phyloP scores from a whole-genome alignment of 2,329 filamentous ascomycete genomes.

The Aspergillus chevalieri region DNA sequence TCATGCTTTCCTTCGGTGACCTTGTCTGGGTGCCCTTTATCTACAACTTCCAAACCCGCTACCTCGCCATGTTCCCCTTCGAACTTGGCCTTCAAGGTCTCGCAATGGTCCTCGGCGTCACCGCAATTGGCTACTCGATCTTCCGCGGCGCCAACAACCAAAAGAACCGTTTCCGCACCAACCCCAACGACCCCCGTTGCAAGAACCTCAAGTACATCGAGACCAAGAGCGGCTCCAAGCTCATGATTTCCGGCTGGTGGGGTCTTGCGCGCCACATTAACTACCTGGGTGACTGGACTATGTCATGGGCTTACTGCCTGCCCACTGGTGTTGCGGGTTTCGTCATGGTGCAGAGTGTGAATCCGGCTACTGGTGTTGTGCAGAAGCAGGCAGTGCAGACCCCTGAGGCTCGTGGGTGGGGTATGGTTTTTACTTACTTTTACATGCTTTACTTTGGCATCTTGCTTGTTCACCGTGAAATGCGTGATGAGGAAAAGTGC shows the following conservation, averaged over 20 bases:
- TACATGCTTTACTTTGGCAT: slow-evolving; percentile 89
- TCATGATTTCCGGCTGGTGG: slow-evolving; percentile 89
- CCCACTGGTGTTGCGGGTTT: slow-evolving; percentile 83
- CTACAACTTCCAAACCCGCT: slow-evolving; percentile 78
- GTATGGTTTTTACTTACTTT: slow-evolving; percentile 86
- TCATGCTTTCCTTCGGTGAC: slow-evolving; percentile 91
- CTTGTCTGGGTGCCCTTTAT: slow-evolving; percentile 88
- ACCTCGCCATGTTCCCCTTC: slow-evolving; percentile 74
- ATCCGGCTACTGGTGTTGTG: slow-evolving; percentile 52
- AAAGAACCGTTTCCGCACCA: slow-evolving; percentile 88
- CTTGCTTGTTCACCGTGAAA: slow-evolving; percentile 77
- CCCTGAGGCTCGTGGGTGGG: slow-evolving; percentile 68
- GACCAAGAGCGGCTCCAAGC: slow-evolving; percentile 69
- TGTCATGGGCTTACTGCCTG: slow-evolving; percentile 83
- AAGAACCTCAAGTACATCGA: slow-evolving; percentile 78
- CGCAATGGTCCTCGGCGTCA: slow-evolving; percentile 53
- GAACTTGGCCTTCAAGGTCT: slow-evolving; percentile 66
- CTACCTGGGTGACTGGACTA: slow-evolving; percentile 91
- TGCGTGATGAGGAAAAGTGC: slow-evolving; percentile 87
- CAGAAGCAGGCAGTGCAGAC: slow-evolving; percentile 67
- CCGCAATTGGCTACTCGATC: slow-evolving; percentile 72
- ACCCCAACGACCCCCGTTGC: slow-evolving; percentile 73
- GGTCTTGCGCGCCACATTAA: slow-evolving; percentile 88
- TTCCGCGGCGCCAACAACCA: slow-evolving; percentile 92
- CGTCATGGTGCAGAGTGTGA: slow-evolving; percentile 52